Conservation (phyloP, 1,139 yeast genomes). For the Diutina sp. region DNA sequence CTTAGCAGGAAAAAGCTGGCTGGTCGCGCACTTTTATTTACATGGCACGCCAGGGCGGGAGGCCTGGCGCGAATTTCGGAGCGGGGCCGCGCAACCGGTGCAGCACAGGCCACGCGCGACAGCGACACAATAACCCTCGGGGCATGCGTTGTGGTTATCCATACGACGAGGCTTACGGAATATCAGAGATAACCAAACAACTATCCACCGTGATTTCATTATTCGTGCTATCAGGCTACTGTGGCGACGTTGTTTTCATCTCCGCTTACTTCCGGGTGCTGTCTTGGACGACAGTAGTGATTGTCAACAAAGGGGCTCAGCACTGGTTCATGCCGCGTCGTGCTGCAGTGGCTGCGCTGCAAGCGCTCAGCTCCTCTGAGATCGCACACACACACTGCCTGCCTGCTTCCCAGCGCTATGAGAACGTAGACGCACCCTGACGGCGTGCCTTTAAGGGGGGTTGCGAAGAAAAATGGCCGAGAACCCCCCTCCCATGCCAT, state of each 20-base stretch:
- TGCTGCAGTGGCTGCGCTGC: not conserved
- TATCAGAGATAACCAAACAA: too few relatives aligned
- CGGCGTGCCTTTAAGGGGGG: not conserved
- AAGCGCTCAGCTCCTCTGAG: not conserved
- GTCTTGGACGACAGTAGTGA: too few relatives aligned
- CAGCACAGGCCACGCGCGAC: not conserved
- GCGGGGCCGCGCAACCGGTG: not conserved
- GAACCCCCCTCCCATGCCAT: too few relatives aligned
- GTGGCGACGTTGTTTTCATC: too few relatives aligned
- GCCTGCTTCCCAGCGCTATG: too few relatives aligned
- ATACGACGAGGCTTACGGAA: too few relatives aligned
- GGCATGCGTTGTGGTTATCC: not conserved
- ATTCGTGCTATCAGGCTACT: too few relatives aligned
- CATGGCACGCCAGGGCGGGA: not conserved
- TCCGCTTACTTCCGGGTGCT: too few relatives aligned
- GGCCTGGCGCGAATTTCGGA: not conserved
- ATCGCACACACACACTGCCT: not conserved
- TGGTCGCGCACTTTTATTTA: not conserved
- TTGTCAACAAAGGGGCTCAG: too few relatives aligned
- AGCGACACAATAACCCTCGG: not conserved
- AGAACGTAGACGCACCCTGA: not conserved
- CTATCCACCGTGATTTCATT: too few relatives aligned
- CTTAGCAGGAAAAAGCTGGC: not conserved
- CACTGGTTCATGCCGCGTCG: too few relatives aligned
- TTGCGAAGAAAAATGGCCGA: too few relatives aligned